Percentiles rank a stretch among this genome's conserved stretches.
phyloP scores from a whole-genome alignment of 2,329 filamentous ascomycete species.

The Ophiostoma pallidulum region DNA sequence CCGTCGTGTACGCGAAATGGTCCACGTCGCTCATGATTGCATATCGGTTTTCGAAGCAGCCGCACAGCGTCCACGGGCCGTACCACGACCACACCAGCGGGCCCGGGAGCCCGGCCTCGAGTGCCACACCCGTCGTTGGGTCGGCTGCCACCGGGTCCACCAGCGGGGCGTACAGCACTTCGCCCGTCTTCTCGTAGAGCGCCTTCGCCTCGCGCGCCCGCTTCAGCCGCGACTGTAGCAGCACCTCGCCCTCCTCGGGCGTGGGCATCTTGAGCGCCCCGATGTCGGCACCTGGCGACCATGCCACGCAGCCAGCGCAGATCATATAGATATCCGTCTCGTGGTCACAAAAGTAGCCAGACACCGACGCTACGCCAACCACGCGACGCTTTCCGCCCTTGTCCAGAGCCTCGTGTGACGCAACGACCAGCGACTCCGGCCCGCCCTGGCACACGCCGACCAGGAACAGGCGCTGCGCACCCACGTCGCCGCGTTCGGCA shows the following conservation, averaged over 20 bases:
- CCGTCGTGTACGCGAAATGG: slow-evolving; percentile 6
- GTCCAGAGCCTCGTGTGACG: slow-evolving; percentile 4
- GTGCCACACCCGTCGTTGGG: slow-evolving; percentile 2
- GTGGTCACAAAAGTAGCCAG: slow-evolving; percentile 6
- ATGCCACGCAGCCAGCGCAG: slow-evolving; percentile 8
- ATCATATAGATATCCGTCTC: slow-evolving; percentile 9
- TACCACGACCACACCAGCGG: slow-evolving; percentile 11
- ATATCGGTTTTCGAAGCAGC: slow-evolving; percentile 8
- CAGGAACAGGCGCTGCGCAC: slow-evolving; percentile 1
- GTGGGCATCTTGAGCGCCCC: slow-evolving; percentile 7
- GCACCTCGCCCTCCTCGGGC: slow-evolving; percentile 2
- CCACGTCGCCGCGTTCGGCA: slow-evolving; percentile 1
- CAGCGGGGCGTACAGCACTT: slow-evolving; percentile 8
- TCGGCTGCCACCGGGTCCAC: slow-evolving; percentile 7
- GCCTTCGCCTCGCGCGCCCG: background rate
- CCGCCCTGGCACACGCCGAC: slow-evolving; percentile 9
- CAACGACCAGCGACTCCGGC: slow-evolving; percentile 5
- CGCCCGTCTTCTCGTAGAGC: slow-evolving; percentile 4
- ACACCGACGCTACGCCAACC: slow-evolving; percentile 6
- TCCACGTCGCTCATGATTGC: slow-evolving; percentile 9
- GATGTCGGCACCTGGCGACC: slow-evolving; percentile 6
- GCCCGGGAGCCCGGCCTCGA: slow-evolving; percentile 7
- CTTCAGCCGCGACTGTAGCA: slow-evolving; percentile 2
- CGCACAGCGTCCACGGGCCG: slow-evolving; percentile 8
- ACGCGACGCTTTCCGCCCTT: no score